These are phyloP conservation scores for Corinectria fuckeliana DNA, from an alignment of 2,329 filamentous ascomycete species.

Conservation along the genomic window DNA sequence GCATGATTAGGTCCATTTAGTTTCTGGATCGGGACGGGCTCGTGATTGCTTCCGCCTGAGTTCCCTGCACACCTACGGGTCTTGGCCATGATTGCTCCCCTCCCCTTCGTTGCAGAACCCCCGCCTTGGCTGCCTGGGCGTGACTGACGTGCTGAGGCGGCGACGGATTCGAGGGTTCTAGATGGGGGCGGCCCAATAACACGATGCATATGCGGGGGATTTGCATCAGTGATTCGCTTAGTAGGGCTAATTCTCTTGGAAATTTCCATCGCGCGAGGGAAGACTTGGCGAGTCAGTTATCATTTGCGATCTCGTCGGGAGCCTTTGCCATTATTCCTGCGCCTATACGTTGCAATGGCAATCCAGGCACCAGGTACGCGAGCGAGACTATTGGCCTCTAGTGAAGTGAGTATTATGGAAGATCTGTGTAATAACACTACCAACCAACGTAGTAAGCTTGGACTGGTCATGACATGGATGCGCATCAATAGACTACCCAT, in stretches of 20 bases:
- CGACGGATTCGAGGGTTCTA: neutral
- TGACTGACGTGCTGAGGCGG: constrained; percentile 9
- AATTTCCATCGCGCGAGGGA: constrained; percentile 1
- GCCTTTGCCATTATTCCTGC: neutral
- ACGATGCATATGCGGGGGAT: neutral
- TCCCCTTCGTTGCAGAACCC: neutral
- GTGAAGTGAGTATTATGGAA: neutral
- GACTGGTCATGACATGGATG: neutral
- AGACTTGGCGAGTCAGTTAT: constrained; percentile 9
- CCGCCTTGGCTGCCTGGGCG: constrained; percentile 7
- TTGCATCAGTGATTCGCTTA: neutral
- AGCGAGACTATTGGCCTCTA: constrained; percentile 9
- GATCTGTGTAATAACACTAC: neutral
- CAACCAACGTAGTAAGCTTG: no score
- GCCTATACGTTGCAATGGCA: neutral
- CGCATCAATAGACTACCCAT: neutral
- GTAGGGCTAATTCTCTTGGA: neutral
- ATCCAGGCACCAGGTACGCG: neutral
- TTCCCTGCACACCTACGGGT: neutral
- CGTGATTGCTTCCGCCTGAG: neutral
- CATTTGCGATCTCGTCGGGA: constrained; percentile 6
- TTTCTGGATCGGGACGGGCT: neutral
- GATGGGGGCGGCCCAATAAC: constrained; percentile 5
- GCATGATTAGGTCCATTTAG: neutral
- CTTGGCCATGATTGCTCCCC: neutral